Base-by-base conservation (phyloP, 192 early-diverging fungal species). In the Oehlia diaphana region DNA sequence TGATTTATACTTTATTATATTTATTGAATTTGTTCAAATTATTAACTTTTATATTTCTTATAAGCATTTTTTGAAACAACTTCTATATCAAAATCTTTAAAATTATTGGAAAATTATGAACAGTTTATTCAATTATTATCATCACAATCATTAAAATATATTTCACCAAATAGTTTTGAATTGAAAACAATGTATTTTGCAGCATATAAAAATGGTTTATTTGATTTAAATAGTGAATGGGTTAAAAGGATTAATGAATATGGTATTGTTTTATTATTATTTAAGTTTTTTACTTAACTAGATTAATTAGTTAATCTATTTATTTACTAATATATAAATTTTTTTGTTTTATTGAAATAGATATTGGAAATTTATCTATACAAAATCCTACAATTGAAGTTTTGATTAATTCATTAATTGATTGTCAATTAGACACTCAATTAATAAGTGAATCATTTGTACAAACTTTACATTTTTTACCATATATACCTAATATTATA, bases 61-160 rank as follows among this genome's bases (percentile, higher is more conserved):
- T 7, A 58, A 82, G 89, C 88, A 0, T 87, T 98, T 33, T 97
- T 96, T 82, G 98, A 99, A 74, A 96, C 98, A 0, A 99, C 98
- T 1, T 97, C 96, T 8, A 87, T 93, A 16, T 89, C 92, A 9
- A 99, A 99, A 79, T 91, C 92, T 35, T 79, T 85, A 3, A 87
- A 82, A 31, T 31, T 96, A 16, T 83, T 92, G 21, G 49, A 76
- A 21, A 39, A 84, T 44, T 76, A 69, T 5, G 87, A 84, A n/a
- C 72, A 91, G 42, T 83, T 87, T 12, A 64, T 44, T 14, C 82
- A 86, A 42, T 79, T 88, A 31, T 39, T 78, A 2, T 33, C 62
- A 10, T 35, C 65, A 10, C 35, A 82, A 28, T 64, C 37, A 4
- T 76, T 95, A 28, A 72, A 83, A 0, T 91, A 90, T 10, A 85